Evolutionary conservation across 768 basidiomycete species (phyloP).

Genomic region (Tylopilus cervinicoccineus): DNA sequence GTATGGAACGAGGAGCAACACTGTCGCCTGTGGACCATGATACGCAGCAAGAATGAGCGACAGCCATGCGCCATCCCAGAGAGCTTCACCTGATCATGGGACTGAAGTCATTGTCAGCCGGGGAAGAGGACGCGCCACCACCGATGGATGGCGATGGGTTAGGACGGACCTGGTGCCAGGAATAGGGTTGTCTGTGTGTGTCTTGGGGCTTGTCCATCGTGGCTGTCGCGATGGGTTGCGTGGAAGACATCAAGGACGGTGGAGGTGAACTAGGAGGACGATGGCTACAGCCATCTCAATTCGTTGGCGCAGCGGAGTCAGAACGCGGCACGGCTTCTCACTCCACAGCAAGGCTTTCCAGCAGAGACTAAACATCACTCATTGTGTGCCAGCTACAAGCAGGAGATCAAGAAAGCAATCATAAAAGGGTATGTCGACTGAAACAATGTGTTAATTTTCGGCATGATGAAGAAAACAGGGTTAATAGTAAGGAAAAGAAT

Average conservation of each 20-base stretch:
- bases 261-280: slow-evolving; percentile 6
- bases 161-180: slow-evolving; percentile 78
- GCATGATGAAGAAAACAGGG: slow-evolving; percentile 11
- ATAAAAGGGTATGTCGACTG: slow-evolving; percentile 27
- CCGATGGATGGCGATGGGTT: background rate
- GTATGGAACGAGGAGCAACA: slow-evolving; percentile 70
- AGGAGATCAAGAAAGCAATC: slow-evolving; percentile 13
- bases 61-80: slow-evolving; percentile 7
- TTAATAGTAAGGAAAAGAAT: slow-evolving; percentile 8
- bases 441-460: slow-evolving; percentile 13
- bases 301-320: slow-evolving; percentile 32
- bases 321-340: slow-evolving; percentile 27
- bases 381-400: slow-evolving; percentile 28
- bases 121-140: slow-evolving; percentile 15
- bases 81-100: slow-evolving; percentile 72
- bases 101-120: slow-evolving; percentile 41
- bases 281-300: slow-evolving; percentile 21
- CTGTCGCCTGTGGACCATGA: slow-evolving; percentile 54
- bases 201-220: slow-evolving; percentile 27
- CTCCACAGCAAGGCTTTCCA: background rate
- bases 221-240: slow-evolving; percentile 10
- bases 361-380: slow-evolving; percentile 15
- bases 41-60: slow-evolving; percentile 17
- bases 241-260: slow-evolving; percentile 9
- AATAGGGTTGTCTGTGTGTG: slow-evolving; percentile 48